Conservation (phyloP, 371 early-diverging fungal genomes). For the Circinella minor region DNA sequence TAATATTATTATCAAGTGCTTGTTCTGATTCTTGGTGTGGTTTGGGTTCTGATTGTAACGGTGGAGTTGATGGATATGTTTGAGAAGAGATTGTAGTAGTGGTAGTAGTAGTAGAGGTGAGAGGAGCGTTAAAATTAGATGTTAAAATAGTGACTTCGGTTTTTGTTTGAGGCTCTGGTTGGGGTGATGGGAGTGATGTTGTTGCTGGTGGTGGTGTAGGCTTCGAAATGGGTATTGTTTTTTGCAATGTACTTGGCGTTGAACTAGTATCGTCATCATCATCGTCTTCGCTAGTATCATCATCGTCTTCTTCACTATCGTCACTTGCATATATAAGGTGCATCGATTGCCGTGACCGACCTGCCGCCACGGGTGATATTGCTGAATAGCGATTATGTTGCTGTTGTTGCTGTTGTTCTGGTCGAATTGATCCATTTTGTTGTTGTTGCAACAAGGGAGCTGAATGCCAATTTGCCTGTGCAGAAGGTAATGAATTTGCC, state of each 20-base stretch:
- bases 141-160: no score
- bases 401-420: slow-evolving; percentile 1
- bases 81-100: no score
- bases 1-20: neutral
- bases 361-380: slow-evolving; percentile 7
- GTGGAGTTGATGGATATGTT: neutral
- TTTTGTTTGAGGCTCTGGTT: neutral
- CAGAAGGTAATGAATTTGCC: neutral
- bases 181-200: neutral
- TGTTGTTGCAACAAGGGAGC: slow-evolving; percentile 9
- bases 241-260: neutral
- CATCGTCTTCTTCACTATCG: slow-evolving; percentile 29
- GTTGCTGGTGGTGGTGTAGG: neutral
- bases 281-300: slow-evolving; percentile 30
- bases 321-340: slow-evolving; percentile 26
- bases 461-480: neutral
- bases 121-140: no score
- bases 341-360: slow-evolving; percentile 5
- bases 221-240: neutral
- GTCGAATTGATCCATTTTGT: neutral
- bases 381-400: neutral
- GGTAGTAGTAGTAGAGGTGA: no score
- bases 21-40: neutral
- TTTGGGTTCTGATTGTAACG: neutral
- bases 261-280: slow-evolving; percentile 29